phyloP scores from a whole-genome alignment of 2,329 filamentous ascomycete genomes.

The Coniochaeta sp. region DNA sequence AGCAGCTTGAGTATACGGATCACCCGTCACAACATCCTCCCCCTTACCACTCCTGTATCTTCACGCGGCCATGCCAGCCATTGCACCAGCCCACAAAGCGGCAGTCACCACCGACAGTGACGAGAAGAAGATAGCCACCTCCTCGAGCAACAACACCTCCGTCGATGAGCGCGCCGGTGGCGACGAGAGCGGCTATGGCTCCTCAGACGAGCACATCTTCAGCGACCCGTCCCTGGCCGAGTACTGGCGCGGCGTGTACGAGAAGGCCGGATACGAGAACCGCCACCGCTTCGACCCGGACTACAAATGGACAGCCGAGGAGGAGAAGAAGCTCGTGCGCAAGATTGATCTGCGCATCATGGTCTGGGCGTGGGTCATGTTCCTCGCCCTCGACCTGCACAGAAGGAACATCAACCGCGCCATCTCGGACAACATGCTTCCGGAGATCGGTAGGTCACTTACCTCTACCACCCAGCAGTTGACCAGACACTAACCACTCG shows the following conservation, averaged over 20 bases:
- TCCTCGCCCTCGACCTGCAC: conserved; percentile 16
- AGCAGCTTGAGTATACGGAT: too few species aligned
- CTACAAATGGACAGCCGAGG: conserved; percentile 45
- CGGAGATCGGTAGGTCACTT: conserved; percentile 22
- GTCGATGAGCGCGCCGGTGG: background rate
- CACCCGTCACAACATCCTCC: too few species aligned
- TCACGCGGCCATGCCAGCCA: background rate
- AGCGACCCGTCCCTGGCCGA: conserved; percentile 42
- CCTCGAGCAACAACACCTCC: background rate
- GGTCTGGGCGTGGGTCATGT: conserved; percentile 21
- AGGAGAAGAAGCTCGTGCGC: conserved; percentile 42
- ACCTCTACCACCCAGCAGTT: too few species aligned
- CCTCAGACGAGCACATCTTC: conserved; percentile 35
- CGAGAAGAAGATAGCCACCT: background rate
- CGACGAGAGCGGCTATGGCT: conserved; percentile 19
- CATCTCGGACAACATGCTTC: conserved; percentile 26
- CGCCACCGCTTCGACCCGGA: conserved; percentile 52
- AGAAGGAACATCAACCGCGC: conserved; percentile 22
- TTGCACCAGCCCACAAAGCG: background rate
- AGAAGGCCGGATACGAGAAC: conserved; percentile 52
- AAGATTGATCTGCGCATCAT: conserved; percentile 37
- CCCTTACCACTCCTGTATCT: too few species aligned
- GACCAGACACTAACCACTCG: too few species aligned
- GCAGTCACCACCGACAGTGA: background rate
- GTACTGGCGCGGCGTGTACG: conserved; percentile 47